Evolutionary conservation across 2,329 filamentous ascomycete species (phyloP).

Genomic region (Stenocarpella maydis): DNA sequence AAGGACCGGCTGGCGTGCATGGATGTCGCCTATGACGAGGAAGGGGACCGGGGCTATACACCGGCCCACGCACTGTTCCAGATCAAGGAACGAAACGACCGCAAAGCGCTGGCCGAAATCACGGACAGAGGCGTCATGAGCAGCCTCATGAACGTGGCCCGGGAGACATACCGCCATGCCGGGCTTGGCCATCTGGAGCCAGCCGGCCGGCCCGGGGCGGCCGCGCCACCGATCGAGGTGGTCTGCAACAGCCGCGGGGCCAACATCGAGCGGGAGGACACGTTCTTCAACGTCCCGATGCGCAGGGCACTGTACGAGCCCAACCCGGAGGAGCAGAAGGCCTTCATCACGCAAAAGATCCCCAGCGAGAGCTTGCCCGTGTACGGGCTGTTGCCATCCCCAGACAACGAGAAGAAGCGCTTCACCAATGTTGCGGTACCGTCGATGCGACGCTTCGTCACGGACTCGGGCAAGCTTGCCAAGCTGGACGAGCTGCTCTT

Average conservation of each 20-base stretch:
- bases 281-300: slow-evolving; percentile 80
- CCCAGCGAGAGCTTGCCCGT: slow-evolving; percentile 71
- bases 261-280: slow-evolving; percentile 72
- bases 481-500: slow-evolving; percentile 88
- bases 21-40: slow-evolving; percentile 74
- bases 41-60: slow-evolving; percentile 67
- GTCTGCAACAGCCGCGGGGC: slow-evolving; percentile 74
- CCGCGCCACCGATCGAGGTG: slow-evolving; percentile 86
- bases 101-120: slow-evolving; percentile 72
- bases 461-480: slow-evolving; percentile 94
- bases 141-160: slow-evolving; percentile 81
- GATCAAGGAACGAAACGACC: slow-evolving; percentile 75
- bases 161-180: slow-evolving; percentile 68
- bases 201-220: slow-evolving; percentile 78
- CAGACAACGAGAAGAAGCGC: slow-evolving; percentile 80
- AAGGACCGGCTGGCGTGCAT: slow-evolving; percentile 70
- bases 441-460: slow-evolving; percentile 97
- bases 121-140: slow-evolving; percentile 76
- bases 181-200: slow-evolving; percentile 83
- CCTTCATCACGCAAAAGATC: slow-evolving; percentile 77
- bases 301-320: slow-evolving; percentile 79
- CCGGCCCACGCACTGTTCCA: slow-evolving; percentile 84
- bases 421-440: slow-evolving; percentile 94
- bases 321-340: slow-evolving; percentile 71
- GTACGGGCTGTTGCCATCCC: slow-evolving; percentile 74